Conservation (phyloP, 257 asterid species). For the Verbascum thapsus region DNA sequence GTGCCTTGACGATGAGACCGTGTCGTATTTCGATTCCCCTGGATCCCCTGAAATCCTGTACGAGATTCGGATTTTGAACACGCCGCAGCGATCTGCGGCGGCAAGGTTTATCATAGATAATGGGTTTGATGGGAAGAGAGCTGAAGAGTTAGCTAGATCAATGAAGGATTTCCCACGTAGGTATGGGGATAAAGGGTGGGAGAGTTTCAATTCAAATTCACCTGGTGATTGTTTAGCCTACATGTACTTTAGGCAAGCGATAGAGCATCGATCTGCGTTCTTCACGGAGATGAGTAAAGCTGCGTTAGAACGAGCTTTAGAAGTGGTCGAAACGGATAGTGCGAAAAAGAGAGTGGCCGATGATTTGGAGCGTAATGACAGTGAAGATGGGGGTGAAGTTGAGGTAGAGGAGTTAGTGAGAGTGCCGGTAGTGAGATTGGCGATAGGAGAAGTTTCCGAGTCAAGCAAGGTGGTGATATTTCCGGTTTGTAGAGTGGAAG, state of each 20-base stretch:
- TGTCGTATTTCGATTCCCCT: constrained; percentile 51
- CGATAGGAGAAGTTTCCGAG: constrained; percentile 79
- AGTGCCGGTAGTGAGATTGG: constrained; percentile 89
- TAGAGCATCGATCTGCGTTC: constrained; percentile 56
- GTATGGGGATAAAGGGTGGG: constrained; percentile 69
- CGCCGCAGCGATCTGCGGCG: constrained; percentile 61
- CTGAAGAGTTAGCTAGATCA: constrained; percentile 69
- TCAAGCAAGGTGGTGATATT: constrained; percentile 63
- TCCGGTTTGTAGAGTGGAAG: constrained; percentile 86
- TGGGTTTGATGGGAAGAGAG: constrained; percentile 43
- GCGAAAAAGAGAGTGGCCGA: constrained; percentile 46
- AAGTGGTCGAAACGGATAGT: constrained; percentile 58
- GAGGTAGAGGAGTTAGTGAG: constrained; percentile 31
- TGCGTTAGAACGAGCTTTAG: constrained; percentile 58
- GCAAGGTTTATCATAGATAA: constrained; percentile 50
- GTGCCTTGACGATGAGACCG: constrained; percentile 49
- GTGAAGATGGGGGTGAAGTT: constrained; percentile 26
- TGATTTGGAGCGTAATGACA: constrained; percentile 51
- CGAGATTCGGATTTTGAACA: constrained; percentile 60
- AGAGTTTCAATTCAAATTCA: constrained; percentile 48
- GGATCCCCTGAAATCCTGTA: constrained; percentile 65
- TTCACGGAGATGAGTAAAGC: constrained; percentile 42
- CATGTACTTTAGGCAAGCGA: constrained; percentile 66
- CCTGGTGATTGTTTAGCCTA: constrained; percentile 94
- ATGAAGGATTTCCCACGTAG: constrained; percentile 83